Evolutionary conservation across 2,329 filamentous ascomycete genomes (phyloP).

Genomic region (Coniosporium tulheliwenetii): DNA sequence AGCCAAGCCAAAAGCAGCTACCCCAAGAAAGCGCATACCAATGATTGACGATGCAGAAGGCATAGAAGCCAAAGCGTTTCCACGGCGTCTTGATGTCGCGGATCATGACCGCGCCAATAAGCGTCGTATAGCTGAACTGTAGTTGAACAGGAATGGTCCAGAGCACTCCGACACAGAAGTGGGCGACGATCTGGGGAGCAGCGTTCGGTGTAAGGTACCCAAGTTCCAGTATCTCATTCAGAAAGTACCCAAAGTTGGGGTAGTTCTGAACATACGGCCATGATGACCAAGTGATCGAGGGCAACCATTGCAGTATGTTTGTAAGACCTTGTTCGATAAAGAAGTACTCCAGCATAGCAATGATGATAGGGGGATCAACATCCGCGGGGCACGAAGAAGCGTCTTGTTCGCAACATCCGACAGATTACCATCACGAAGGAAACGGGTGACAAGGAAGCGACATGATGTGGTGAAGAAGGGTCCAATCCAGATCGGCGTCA

Average conservation of each 20-base stretch:
- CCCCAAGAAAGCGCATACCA: slow-evolving; percentile 33
- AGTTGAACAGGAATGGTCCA: slow-evolving; percentile 35
- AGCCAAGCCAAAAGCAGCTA: slow-evolving; percentile 29
- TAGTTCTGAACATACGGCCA: too few species aligned
- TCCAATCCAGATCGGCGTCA: too few species aligned
- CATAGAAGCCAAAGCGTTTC: slow-evolving; percentile 31
- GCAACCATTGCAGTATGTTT: too few species aligned
- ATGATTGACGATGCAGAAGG: slow-evolving; percentile 25
- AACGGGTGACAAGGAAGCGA: too few species aligned
- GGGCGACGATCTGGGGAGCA: slow-evolving; percentile 29
- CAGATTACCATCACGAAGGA: too few species aligned
- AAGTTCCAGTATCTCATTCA: slow-evolving; percentile 29
- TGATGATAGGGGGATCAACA: too few species aligned
- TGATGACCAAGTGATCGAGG: too few species aligned
- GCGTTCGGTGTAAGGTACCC: slow-evolving; percentile 32
- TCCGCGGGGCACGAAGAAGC: too few species aligned
- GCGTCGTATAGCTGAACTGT: slow-evolving; percentile 28
- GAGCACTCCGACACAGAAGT: slow-evolving; percentile 33
- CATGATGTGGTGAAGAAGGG: too few species aligned
- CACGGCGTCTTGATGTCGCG: slow-evolving; percentile 27
- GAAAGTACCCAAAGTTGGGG: slow-evolving; percentile 25
- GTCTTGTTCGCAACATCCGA: too few species aligned
- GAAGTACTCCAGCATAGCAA: too few species aligned
- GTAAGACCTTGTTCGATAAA: too few species aligned
- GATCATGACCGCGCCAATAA: slow-evolving; percentile 26